Conservation (phyloP, 2,329 filamentous ascomycete species). For the Alternaria triticimaculans region DNA sequence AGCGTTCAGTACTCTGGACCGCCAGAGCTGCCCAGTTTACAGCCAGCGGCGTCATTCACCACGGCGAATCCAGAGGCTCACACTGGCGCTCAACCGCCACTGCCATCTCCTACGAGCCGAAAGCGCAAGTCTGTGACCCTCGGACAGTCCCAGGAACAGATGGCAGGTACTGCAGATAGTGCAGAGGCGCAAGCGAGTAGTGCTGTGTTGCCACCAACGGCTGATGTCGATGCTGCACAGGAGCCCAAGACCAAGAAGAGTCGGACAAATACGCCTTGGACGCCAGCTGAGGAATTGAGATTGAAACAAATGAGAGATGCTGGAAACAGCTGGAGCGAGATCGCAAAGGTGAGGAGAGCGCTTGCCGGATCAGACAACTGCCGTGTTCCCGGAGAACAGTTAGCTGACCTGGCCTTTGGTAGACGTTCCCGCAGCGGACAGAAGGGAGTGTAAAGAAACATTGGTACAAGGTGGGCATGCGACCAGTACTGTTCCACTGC, state of each 20-base stretch:
- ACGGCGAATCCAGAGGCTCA: constrained; percentile 30
- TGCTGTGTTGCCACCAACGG: constrained; percentile 32
- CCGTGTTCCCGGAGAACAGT: not conserved
- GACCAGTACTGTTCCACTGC: constrained; percentile 16
- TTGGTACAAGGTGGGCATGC: constrained; percentile 85
- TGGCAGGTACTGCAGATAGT: constrained; percentile 28
- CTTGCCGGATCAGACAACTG: not conserved
- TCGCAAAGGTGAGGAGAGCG: constrained; percentile 76
- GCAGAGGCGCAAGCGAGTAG: constrained; percentile 23
- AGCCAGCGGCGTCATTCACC: constrained; percentile 38
- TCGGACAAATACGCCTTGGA: constrained; percentile 98
- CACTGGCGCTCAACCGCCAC: constrained; percentile 27
- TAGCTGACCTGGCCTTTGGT: constrained; percentile 27
- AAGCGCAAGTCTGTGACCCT: constrained; percentile 47
- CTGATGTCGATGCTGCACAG: constrained; percentile 34
- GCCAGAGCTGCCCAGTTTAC: constrained; percentile 35
- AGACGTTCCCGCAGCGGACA: constrained; percentile 91
- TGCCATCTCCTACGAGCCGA: constrained; percentile 29
- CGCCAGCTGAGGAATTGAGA: constrained; percentile 87
- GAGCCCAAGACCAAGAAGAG: constrained; percentile 77
- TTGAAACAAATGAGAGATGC: constrained; percentile 94
- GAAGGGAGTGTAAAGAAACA: constrained; percentile 99
- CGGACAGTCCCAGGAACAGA: constrained; percentile 31
- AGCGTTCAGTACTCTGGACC: constrained; percentile 27
- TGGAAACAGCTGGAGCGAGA: constrained; percentile 95